phyloP scores from a whole-genome alignment of 768 basidiomycete species.

The Trametes cinnabarina region DNA sequence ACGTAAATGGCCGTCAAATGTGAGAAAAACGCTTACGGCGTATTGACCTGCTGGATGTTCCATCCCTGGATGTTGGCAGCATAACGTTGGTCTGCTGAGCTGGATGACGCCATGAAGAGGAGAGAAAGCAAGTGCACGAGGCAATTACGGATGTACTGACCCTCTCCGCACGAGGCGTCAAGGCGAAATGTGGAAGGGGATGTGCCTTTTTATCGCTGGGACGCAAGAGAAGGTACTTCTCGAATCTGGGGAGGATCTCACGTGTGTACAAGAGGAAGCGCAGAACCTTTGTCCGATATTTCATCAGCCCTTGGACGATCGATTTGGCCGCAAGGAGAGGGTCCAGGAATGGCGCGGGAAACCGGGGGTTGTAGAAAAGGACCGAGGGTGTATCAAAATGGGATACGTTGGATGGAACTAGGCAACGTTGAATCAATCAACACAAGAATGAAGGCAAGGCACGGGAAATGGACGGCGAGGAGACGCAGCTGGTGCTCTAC shows the following conservation, averaged over 20 bases:
- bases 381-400: slow-evolving; percentile 5
- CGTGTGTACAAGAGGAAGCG: slow-evolving; percentile 19
- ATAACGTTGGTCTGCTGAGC: slow-evolving; percentile 26
- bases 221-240: slow-evolving; percentile 11
- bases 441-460: slow-evolving; percentile 9
- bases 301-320: slow-evolving; percentile 25
- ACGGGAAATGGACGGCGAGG: background rate
- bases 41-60: slow-evolving; percentile 30
- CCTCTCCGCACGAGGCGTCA: slow-evolving; percentile 26
- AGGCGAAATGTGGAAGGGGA: slow-evolving; percentile 15
- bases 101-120: slow-evolving; percentile 33
- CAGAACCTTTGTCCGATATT: slow-evolving; percentile 19
- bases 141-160: slow-evolving; percentile 29
- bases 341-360: slow-evolving; percentile 17
- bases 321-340: slow-evolving; percentile 15
- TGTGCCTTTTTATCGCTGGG: slow-evolving; percentile 20
- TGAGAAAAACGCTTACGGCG: slow-evolving; percentile 25
- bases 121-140: slow-evolving; percentile 30
- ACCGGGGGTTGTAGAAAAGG: slow-evolving; percentile 6
- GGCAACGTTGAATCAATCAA: slow-evolving; percentile 14
- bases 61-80: slow-evolving; percentile 26
- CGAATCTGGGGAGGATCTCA: slow-evolving; percentile 21
- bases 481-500: background rate
- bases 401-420: slow-evolving; percentile 1
- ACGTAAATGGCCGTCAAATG: slow-evolving; percentile 36